These are phyloP conservation scores for Candida dendrica DNA, from an alignment of 805 yeast genomes.

Conservation along the genomic window DNA sequence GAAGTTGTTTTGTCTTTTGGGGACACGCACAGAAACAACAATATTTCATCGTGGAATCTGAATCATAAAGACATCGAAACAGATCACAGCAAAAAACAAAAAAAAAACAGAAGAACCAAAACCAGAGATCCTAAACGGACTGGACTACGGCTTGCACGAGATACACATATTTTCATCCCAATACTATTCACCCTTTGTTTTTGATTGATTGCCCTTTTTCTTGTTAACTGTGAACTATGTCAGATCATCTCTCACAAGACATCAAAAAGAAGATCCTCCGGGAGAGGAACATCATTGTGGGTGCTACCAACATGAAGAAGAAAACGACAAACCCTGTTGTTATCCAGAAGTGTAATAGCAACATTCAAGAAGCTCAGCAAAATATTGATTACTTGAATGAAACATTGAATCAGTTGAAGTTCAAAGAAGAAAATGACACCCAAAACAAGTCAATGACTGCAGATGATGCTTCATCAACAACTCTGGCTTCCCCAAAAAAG, in stretches of 20 bases:
- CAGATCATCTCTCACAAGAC: slow-evolving; percentile 47
- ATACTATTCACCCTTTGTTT: neutral
- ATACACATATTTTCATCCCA: neutral
- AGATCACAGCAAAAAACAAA: no score
- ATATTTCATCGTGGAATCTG: neutral
- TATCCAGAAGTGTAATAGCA: slow-evolving; percentile 84
- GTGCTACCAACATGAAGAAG: slow-evolving; percentile 75
- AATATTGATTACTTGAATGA: slow-evolving; percentile 85
- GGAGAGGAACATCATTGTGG: slow-evolving; percentile 80
- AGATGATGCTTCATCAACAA: neutral
- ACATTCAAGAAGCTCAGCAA: slow-evolving; percentile 84
- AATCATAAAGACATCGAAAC: no score
- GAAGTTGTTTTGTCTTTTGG: neutral
- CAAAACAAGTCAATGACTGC: slow-evolving; percentile 1
- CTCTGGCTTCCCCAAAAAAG: slow-evolving; percentile 18
- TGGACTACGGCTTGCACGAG: no score
- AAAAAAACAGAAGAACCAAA: no score
- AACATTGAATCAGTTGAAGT: slow-evolving; percentile 53
- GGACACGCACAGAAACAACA: neutral
- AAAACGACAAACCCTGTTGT: slow-evolving; percentile 75
- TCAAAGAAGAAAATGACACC: slow-evolving; percentile 11
- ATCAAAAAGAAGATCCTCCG: slow-evolving; percentile 81
- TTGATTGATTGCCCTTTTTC: neutral
- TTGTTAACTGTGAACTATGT: slow-evolving; percentile 10
- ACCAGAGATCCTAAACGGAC: no score